Percentiles rank a stretch among this genome's conserved stretches.
phyloP scores from a whole-genome alignment of 1,284 basidiomycete genomes.

The Sanghuangporus weigelae region DNA sequence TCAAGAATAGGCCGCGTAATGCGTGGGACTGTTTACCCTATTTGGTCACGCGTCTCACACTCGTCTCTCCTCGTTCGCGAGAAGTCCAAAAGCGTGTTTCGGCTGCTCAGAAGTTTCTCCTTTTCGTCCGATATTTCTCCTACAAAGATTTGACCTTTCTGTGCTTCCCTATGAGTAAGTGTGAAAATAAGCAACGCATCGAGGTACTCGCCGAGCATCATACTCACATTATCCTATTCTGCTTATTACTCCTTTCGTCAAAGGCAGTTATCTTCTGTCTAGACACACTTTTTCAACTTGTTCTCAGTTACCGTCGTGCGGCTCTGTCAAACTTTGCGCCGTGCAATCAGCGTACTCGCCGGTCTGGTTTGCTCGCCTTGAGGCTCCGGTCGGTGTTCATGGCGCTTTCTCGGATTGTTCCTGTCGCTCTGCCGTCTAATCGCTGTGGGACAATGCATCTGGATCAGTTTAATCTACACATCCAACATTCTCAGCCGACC shows the following conservation, averaged over 20 bases:
- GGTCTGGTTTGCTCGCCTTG: not conserved
- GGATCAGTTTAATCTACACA: not conserved
- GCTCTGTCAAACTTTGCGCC: not conserved
- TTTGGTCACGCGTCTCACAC: not conserved
- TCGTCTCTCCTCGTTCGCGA: not conserved
- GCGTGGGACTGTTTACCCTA: constrained; percentile 2
- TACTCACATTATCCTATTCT: not conserved
- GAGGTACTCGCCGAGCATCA: not conserved
- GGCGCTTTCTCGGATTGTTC: constrained; percentile 5
- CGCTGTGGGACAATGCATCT: constrained; percentile 8
- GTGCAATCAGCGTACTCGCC: not conserved
- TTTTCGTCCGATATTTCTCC: constrained; percentile 10
- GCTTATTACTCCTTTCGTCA: not conserved
- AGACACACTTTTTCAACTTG: not conserved
- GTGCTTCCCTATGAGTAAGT: not conserved
- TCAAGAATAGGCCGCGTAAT: constrained; percentile 14
- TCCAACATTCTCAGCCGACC: not conserved
- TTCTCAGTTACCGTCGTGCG: not conserved
- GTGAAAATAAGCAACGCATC: not conserved
- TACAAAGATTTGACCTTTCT: not conserved
- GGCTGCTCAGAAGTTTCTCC: constrained; percentile 6
- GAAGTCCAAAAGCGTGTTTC: not conserved
- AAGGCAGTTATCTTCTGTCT: not conserved
- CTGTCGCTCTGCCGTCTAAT: constrained; percentile 6
- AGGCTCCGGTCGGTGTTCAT: not conserved